phyloP scores from a whole-genome alignment of 1,284 basidiomycete genomes.

The Pseudozyma pruni region DNA sequence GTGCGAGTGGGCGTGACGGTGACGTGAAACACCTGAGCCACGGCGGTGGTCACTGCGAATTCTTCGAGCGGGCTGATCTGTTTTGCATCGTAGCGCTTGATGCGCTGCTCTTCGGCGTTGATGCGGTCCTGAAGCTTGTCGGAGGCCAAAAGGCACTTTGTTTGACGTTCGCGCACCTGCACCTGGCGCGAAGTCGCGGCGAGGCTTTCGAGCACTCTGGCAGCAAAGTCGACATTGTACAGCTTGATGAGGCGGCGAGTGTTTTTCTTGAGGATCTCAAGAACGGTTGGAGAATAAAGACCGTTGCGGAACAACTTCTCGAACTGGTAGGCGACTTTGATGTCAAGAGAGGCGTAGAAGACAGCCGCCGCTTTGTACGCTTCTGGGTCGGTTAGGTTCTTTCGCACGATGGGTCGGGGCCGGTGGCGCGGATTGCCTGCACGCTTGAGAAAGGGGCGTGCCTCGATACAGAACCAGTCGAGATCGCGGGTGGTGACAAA shows the following conservation, averaged over 20 bases:
- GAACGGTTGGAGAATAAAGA: constrained; percentile 23
- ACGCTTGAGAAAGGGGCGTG: constrained; percentile 18
- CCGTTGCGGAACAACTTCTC: constrained; percentile 33
- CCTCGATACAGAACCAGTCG: constrained; percentile 35
- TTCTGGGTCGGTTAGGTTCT: constrained; percentile 19
- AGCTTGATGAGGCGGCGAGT: constrained; percentile 14
- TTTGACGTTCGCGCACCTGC: constrained; percentile 22
- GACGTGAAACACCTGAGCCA: constrained; percentile 30
- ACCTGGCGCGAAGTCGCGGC: constrained; percentile 13
- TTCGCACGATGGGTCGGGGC: constrained; percentile 9
- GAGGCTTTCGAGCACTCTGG: constrained; percentile 20
- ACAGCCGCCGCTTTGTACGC: constrained; percentile 13
- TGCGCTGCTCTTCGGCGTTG: constrained; percentile 12
- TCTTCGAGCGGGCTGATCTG: constrained; percentile 6
- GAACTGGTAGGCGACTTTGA: constrained; percentile 30
- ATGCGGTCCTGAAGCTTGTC: constrained; percentile 18
- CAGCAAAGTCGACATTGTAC: constrained; percentile 13
- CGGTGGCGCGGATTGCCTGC: constrained; percentile 20
- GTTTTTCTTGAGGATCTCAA: constrained; percentile 18
- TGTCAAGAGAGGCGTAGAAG: constrained; percentile 19
- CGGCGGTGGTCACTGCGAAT: constrained; percentile 10
- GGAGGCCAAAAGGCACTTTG: constrained; percentile 20
- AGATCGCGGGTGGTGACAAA: constrained; percentile 21
- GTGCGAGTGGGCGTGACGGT: constrained; percentile 28
- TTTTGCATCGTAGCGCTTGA: constrained; percentile 7